Percentiles rank a stretch among this genome's conserved stretches.
These are phyloP conservation scores for Teratosphaeria destructans DNA, from an alignment of 2,329 filamentous ascomycete species.

Conservation along the genomic window DNA sequence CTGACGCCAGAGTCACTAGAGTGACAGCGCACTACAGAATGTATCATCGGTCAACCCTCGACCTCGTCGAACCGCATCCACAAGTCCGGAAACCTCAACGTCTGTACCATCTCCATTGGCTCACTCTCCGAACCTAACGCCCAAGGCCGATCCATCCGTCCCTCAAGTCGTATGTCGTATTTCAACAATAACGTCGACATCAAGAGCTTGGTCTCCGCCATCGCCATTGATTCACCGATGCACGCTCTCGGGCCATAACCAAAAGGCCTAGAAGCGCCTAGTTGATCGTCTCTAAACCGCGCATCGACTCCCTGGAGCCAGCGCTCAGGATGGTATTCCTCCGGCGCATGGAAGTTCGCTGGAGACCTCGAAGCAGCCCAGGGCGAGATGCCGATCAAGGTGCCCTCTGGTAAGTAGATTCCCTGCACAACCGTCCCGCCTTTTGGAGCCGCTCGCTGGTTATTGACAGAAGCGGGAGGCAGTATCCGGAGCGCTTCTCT, in stretches of 20 bases:
- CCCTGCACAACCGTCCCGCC: not conserved
- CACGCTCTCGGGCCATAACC: not conserved
- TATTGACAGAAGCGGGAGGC: not conserved
- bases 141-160: too few relatives aligned
- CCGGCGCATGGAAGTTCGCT: not conserved
- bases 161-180: not conserved
- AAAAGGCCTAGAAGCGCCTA: not conserved
- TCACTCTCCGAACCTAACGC: too few relatives aligned
- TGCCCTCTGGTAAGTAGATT: not conserved
- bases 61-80: too few relatives aligned
- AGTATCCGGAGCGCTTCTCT: not conserved
- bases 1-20: too few relatives aligned
- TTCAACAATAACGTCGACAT: not conserved
- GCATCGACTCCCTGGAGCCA: not conserved
- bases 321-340: not conserved
- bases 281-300: not conserved
- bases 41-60: too few relatives aligned
- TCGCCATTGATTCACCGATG: not conserved
- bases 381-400: not conserved
- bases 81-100: too few relatives aligned
- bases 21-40: too few relatives aligned
- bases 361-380: not conserved
- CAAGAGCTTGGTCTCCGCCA: too few relatives aligned
- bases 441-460: not conserved
- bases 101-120: too few relatives aligned